Percentiles rank a stretch among this genome's conserved stretches.
Conservation (phyloP, 805 yeast genomes). For the Crinitomyces ghanaensis region DNA sequence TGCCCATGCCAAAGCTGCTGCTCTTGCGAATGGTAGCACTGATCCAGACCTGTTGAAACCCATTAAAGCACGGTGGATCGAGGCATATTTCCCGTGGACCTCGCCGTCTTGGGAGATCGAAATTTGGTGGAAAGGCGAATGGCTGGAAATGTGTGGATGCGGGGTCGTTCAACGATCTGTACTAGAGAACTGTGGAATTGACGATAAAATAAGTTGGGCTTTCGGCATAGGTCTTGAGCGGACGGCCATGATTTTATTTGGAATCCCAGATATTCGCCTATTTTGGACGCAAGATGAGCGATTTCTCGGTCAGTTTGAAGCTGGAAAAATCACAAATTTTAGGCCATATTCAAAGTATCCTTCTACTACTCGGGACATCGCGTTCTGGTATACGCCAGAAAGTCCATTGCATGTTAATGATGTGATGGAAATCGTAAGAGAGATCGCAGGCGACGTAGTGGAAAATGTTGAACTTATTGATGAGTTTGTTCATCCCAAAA, state of each 20-base stretch:
- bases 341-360: constrained; percentile 88
- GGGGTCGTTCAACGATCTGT: constrained; percentile 81
- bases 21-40: constrained; percentile 46
- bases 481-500: constrained; percentile 76
- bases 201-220: constrained; percentile 79
- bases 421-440: constrained; percentile 83
- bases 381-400: constrained; percentile 65
- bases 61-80: constrained; percentile 84
- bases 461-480: constrained; percentile 76
- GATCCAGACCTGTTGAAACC: constrained; percentile 60
- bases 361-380: constrained; percentile 72
- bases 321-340: constrained; percentile 58
- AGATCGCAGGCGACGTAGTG: constrained; percentile 71
- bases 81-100: constrained; percentile 96
- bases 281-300: constrained; percentile 84
- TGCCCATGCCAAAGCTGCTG: constrained; percentile 53
- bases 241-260: constrained; percentile 90
- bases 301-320: constrained; percentile 59
- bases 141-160: constrained; percentile 96
- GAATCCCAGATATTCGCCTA: constrained; percentile 87
- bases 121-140: constrained; percentile 97
- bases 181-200: constrained; percentile 56
- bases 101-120: constrained; percentile 98
- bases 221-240: constrained; percentile 94
- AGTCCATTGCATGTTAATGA: constrained; percentile 62